phyloP scores from a whole-genome alignment of 1,284 basidiomycete genomes.

The Ceratobasidium sp. region DNA sequence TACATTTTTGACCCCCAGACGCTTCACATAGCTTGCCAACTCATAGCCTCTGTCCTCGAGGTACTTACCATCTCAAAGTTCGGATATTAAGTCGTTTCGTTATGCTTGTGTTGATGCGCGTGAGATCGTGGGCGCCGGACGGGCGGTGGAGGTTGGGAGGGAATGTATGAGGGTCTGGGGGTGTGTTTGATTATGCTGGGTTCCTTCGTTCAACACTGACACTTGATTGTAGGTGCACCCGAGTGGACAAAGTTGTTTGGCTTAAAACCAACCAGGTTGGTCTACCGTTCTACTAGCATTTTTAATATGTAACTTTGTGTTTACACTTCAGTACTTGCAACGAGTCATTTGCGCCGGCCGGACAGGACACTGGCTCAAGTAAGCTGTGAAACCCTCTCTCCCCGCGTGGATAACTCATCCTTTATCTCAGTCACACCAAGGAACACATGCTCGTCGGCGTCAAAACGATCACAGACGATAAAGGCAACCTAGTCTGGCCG shows the following conservation, averaged over 20 bases:
- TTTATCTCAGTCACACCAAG: conserved; percentile 78
- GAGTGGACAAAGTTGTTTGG: conserved; percentile 98
- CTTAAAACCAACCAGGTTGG: conserved; percentile 94
- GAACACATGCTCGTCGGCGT: conserved; percentile 98
- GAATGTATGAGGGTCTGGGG: conserved; percentile 95
- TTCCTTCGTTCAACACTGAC: neutral
- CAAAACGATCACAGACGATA: conserved; percentile 77
- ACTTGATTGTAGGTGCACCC: conserved; percentile 69
- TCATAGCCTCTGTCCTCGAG: conserved; percentile 43
- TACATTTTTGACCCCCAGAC: conserved; percentile 76
- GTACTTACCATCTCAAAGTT: conserved; percentile 16
- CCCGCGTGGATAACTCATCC: neutral
- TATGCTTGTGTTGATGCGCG: conserved; percentile 71
- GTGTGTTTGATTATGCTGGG: conserved; percentile 52
- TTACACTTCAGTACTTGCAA: conserved; percentile 71
- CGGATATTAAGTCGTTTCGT: conserved; percentile 21
- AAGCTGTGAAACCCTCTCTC: conserved; percentile 45
- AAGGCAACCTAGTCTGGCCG: conserved; percentile 80
- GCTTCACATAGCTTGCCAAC: conserved; percentile 60
- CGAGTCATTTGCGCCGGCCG: conserved; percentile 96
- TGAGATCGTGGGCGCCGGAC: conserved; percentile 73
- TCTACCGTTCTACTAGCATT: conserved; percentile 13
- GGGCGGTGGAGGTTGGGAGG: conserved; percentile 97
- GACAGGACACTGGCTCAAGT: conserved; percentile 96
- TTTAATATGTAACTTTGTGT: neutral